Percentiles rank a stretch among this genome's conserved stretches.
Evolutionary conservation across 2,329 filamentous ascomycete species (phyloP).

Genomic region (Fulvia fulva): DNA sequence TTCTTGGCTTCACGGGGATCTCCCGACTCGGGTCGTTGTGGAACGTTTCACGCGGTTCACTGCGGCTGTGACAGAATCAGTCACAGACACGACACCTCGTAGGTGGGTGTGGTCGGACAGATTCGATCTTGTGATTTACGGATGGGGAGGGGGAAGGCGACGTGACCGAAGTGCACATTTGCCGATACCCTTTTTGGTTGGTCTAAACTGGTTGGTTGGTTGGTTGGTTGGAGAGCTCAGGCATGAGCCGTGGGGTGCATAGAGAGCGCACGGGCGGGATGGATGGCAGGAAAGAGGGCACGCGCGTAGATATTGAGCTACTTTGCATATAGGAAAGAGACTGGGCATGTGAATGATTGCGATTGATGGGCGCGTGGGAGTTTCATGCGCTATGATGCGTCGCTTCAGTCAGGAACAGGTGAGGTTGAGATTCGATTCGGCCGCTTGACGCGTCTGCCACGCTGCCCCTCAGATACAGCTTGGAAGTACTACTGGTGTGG

Average conservation of each 20-base stretch:
- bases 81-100: not conserved
- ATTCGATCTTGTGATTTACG: not conserved
- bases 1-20: not conserved
- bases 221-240: not conserved
- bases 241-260: constrained; percentile 1
- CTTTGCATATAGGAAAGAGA: constrained; percentile 1
- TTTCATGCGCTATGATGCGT: not conserved
- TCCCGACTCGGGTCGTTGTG: not conserved
- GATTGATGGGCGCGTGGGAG: not conserved
- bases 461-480: not conserved
- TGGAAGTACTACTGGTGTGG: not conserved
- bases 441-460: not conserved
- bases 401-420: not conserved
- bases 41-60: constrained; percentile 1
- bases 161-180: not conserved
- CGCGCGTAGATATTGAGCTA: not conserved
- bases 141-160: not conserved
- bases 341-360: not conserved
- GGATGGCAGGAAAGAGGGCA: not conserved
- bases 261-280: not conserved
- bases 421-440: not conserved
- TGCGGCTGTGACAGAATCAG: not conserved
- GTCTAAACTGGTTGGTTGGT: not conserved
- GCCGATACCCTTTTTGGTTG: constrained; percentile 6
- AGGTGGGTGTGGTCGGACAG: not conserved